Evolutionary conservation across 805 yeast species (phyloP).

Genomic region (Blastobotrys mokoenaii): DNA sequence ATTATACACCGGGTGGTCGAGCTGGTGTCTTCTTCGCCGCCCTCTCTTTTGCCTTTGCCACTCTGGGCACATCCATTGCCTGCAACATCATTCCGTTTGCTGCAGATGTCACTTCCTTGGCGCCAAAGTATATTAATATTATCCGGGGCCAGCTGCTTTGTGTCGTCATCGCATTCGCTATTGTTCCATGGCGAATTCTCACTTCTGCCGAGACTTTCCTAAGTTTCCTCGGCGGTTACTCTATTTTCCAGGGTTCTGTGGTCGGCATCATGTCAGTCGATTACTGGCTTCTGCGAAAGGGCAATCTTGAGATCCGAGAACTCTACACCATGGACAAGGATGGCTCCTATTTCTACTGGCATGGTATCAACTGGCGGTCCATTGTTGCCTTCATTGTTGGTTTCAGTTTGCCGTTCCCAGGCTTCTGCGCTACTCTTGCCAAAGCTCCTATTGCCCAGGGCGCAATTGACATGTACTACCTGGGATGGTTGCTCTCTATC

Average conservation of each 20-base stretch:
- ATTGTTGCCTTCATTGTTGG: conserved; percentile 27
- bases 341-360: conserved; percentile 37
- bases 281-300: conserved; percentile 34
- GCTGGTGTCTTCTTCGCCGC: conserved; percentile 19
- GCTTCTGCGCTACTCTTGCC: conserved; percentile 4
- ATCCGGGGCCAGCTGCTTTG: conserved; percentile 38
- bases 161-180: conserved; percentile 10
- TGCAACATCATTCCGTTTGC: conserved; percentile 37
- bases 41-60: conserved; percentile 21
- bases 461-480: conserved; percentile 3
- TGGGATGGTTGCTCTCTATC: conserved; percentile 6
- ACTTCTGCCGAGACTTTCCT: conserved; percentile 32
- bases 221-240: conserved; percentile 31
- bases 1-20: conserved; percentile 35
- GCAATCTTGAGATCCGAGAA: conserved; percentile 35
- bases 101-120: conserved; percentile 43
- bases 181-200: conserved; percentile 34
- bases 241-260: conserved; percentile 36
- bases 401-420: conserved; percentile 12
- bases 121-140: conserved; percentile 51
- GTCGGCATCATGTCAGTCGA: conserved; percentile 34
- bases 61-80: conserved; percentile 25
- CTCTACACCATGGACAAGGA: conserved; percentile 29
- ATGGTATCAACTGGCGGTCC: conserved; percentile 40
- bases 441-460: not conserved